These are phyloP conservation scores for Coemansia sp. DNA, from an alignment of 192 early-diverging fungal genomes.

Conservation along the genomic window DNA sequence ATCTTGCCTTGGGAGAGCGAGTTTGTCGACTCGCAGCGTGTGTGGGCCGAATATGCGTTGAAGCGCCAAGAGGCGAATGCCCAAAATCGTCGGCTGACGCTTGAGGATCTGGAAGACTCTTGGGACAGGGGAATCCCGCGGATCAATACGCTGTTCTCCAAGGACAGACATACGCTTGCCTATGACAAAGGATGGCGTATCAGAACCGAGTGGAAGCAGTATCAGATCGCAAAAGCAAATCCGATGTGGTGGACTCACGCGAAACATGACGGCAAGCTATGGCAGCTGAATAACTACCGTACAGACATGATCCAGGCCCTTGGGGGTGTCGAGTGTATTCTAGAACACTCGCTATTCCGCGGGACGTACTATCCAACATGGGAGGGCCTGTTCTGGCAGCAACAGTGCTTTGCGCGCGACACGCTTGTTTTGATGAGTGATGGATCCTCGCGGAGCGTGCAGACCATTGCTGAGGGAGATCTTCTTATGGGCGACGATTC, in stretches of 20 bases:
- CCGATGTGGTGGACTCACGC: slow-evolving; percentile 93
- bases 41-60: slow-evolving; percentile 98
- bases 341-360: slow-evolving; percentile 98
- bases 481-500: slow-evolving; percentile 59
- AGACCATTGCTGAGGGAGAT: slow-evolving; percentile 48
- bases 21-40: slow-evolving; percentile 98
- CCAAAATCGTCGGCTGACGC: slow-evolving; percentile 96
- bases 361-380: slow-evolving; percentile 98
- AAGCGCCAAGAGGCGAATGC: slow-evolving; percentile 96
- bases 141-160: slow-evolving; percentile 98
- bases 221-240: slow-evolving; percentile 92
- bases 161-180: slow-evolving; percentile 97
- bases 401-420: slow-evolving; percentile 60
- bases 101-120: slow-evolving; percentile 97
- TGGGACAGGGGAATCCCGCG: slow-evolving; percentile 99
- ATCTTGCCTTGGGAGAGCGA: slow-evolving; percentile 99
- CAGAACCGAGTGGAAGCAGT: slow-evolving; percentile 96
- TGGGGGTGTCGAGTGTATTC: slow-evolving; percentile 97
- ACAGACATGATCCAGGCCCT: slow-evolving; percentile 99
- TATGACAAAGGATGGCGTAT: slow-evolving; percentile 99
- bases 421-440: slow-evolving; percentile 60
- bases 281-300: slow-evolving; percentile 96
- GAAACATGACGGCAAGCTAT: slow-evolving; percentile 87
- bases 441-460: slow-evolving; percentile 46
- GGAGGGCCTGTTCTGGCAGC: slow-evolving; percentile 99